Evolutionary conservation across 2,329 filamentous ascomycete genomes (phyloP), one percentile per base, ranked within the genome.

Genomic region (Aureobasidium sp.): DNA sequence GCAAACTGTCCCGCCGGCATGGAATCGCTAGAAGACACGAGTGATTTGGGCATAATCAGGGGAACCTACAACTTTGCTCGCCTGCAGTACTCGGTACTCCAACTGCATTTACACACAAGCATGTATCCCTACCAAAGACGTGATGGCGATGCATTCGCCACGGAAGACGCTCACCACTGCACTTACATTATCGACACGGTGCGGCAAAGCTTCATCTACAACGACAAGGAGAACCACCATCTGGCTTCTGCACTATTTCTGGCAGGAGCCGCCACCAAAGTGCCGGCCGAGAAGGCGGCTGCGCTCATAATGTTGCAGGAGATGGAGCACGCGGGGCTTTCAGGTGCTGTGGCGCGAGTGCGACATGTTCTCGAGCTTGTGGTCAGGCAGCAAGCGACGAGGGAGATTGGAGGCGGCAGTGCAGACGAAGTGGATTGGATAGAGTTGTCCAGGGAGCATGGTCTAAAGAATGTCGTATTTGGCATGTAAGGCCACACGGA

Each of bases 201-300:
- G 2, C 71, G 74, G 25, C 52, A 52, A 15, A 58, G 37, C 7
- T 49, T 64, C 2, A 44, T 31, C 14, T 53, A 41, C 27, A 39
- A 53, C 9, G 61, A 62, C 29, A 60, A 48, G n/a, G 59, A 62
- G 27, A 71, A 73, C n/a, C 75, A 80, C 2, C 79, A 79, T 63
- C 67, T 81, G 5, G 74, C 81, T 2, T 82, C 83, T 63, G 81
- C 81, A 0, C 65, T 83, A 0, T 84, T 84, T 67, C 77, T 84
- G 62, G 79, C 81, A 0, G 82, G 81, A 3, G 75, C 78, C n/a
- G 77, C 77, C 15, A 71, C 75, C 1, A 71, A 67, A 1, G 71
- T 75, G 20, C 72, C 71, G 12, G 70, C 70, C 5, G 73, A 78
- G 25, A 80, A 83, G 67, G 72, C 73, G 59, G 72, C 75, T 65